Evolutionary conservation across 441 rosid genomes (phyloP).

Genomic region (Arabidopsis lyrata): DNA sequence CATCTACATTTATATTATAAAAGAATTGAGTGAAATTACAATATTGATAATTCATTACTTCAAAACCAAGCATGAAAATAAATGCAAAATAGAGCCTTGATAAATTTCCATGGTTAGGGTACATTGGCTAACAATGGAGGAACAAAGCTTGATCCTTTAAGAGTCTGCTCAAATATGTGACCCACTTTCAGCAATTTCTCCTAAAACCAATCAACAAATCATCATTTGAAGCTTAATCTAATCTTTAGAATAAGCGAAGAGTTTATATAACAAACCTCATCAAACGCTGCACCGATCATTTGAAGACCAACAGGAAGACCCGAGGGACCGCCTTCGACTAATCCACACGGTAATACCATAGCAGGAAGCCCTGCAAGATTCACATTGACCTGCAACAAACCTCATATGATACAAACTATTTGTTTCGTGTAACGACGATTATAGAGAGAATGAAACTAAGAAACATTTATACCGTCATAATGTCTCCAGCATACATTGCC

Average conservation of each 20-base stretch:
- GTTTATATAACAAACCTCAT: slow-evolving; percentile 62
- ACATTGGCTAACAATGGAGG: slow-evolving; percentile 64
- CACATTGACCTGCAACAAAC: slow-evolving; percentile 78
- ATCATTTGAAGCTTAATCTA: slow-evolving; percentile 7
- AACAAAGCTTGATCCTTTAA: slow-evolving; percentile 65
- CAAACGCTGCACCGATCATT: slow-evolving; percentile 86
- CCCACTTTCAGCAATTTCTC: slow-evolving; percentile 76
- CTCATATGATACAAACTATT: slow-evolving; percentile 13
- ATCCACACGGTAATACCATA: slow-evolving; percentile 88
- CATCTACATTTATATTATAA: slow-evolving; percentile 15
- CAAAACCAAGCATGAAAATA: neutral
- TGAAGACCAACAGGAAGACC: slow-evolving; percentile 95
- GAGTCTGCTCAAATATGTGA: slow-evolving; percentile 91
- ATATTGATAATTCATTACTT: neutral
- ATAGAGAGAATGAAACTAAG: neutral
- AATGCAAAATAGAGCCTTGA: neutral
- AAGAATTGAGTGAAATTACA: slow-evolving; percentile 18
- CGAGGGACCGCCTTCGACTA: slow-evolving; percentile 70
- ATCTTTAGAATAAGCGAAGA: neutral
- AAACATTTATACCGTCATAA: slow-evolving; percentile 71
- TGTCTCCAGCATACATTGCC: slow-evolving; percentile 96
- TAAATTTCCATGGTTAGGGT: slow-evolving; percentile 14
- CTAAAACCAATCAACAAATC: slow-evolving; percentile 50
- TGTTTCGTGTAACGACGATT: neutral
- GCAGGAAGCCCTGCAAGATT: slow-evolving; percentile 93